Base-by-base conservation (phyloP, 768 basidiomycete genomes). In the Astraeus odoratus region DNA sequence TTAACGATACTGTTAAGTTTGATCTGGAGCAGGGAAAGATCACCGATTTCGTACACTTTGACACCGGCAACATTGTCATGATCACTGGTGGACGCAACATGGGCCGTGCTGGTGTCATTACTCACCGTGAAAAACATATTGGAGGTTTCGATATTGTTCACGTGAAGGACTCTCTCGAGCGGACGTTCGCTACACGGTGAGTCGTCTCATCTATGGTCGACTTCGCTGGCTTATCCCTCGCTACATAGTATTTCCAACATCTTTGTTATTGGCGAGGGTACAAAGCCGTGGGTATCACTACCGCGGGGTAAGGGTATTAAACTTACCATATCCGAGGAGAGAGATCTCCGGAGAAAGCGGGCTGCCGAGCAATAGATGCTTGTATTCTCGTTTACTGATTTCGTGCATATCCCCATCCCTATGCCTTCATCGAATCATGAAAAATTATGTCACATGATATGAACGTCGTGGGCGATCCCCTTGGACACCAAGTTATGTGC, bases 61-160 rank as follows among this genome's bases (percentile, higher is more conserved):
- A 98, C 64, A 90, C 89, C 33, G 94, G 95, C 49, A 96, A 97
- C 76, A 81, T 95, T 53, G 91, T 89, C 67, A 90, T 95, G 77
- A 80, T 96, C 72, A 99, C 96, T 51, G 96, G 96, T 63, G 96
- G 96, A 52, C 92, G 95, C 67, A 99, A 98, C 84, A 97, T 97
- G 92, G 96, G 96, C 55, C 83, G 96, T 73, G 87, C 83, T 46
- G 96, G 96, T 73, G 81, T 92, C 52, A 96, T 99, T 60, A 82
- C 91, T 42, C 90, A 95, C 74, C 80, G 87, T 56, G 96, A 98
- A 78, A 92, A 92, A 75, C 96, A 98, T 69, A 72, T 90, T 55
- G 96, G 96, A 67, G 95, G 94, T 51, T 98, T 94, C 71, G 96
- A 99, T 72, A 98, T 99, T 50, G 90, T 97, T 47, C 95, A 97